A percentile compares a stretch with the other conserved stretches of the same genome.
Evolutionary conservation across 176 grass and related monocot species (phyloP).

Genomic region (Bothriochloa decipiens): DNA sequence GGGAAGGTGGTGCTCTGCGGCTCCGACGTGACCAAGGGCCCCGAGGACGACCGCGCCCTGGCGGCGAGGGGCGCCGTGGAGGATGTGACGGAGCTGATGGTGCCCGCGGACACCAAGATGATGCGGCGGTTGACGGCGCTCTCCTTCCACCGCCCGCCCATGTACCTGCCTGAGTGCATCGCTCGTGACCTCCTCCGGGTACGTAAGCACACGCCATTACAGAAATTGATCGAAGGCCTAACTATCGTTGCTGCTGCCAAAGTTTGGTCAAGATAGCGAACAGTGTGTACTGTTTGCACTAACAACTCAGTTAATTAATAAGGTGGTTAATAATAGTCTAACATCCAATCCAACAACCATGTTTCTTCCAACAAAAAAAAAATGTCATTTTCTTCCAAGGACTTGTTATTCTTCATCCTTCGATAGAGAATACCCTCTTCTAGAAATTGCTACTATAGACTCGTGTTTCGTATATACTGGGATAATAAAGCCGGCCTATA

Average conservation of each 20-base stretch:
- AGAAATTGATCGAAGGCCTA: too few species aligned
- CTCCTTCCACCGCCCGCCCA: slow-evolving; percentile 57
- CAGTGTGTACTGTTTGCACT: too few species aligned
- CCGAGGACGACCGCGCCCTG: slow-evolving; percentile 65
- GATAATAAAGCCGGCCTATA: too few species aligned
- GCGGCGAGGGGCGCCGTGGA: slow-evolving; percentile 60
- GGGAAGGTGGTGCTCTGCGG: slow-evolving; percentile 68
- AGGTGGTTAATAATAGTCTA: too few species aligned
- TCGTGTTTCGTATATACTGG: too few species aligned
- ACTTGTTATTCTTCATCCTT: too few species aligned
- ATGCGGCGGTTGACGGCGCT: slow-evolving; percentile 58
- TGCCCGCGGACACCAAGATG: slow-evolving; percentile 48
- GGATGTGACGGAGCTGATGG: slow-evolving; percentile 62
- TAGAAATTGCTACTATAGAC: too few species aligned
- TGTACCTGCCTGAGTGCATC: slow-evolving; percentile 75
- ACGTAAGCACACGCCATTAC: slow-evolving; percentile 20
- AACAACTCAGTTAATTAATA: too few species aligned
- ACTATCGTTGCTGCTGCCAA: not conserved
- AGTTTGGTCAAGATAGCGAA: not conserved
- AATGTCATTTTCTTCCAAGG: too few species aligned
- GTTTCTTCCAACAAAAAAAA: too few species aligned
- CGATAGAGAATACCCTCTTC: too few species aligned
- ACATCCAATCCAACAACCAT: too few species aligned
- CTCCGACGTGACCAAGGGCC: slow-evolving; percentile 68
- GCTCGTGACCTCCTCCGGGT: slow-evolving; percentile 65